Base-by-base conservation (phyloP, 2,329 filamentous ascomycete species). In the Ophiostoma sp. region DNA sequence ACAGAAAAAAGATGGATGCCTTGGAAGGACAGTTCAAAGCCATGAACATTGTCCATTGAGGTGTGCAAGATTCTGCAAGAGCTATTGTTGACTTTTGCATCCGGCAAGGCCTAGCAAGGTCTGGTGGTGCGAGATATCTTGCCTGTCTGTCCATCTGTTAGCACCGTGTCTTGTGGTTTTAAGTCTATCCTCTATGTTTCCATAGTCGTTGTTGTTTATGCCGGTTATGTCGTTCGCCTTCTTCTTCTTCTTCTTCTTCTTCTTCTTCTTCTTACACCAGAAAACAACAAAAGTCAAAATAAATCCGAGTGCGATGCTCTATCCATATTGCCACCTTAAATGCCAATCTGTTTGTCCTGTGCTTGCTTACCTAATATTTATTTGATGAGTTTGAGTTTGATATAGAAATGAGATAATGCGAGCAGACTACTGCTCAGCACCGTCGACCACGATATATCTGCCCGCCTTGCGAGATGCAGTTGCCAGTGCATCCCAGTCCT, bases 381-480 rank as follows among this genome's bases (percentile, higher is more conserved):
- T 48, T 2, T n/a, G 44, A 48, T 48, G 44, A 48, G 44, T 48
- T 48, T 2, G 17, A n/a, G 4, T 4, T 41, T 2, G 39, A 41
- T 41, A 41, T 1, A 41, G 11, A 39, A 6, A 8, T 44, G 15
- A 44, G 1, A 39, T 27, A 20, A 67, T 36, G 13, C 15, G n/a
- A 8, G 8, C 3, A 23, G 20, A 15, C 27, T 69, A 71, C 36
- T 72, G 33, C 33, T 69, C 69, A 6, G 35, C 67, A 17, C 85
- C 89, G 73, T 92, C 86, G 1, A 95, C 92, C 8, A 94, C 87
- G 74, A 96, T 94, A 76, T 89, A 96, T 73, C 84, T 86, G 17
- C 91, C 91, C 4, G 85, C 85, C 69, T 83, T 92, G 75, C 85
- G 87, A 20, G 85, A 82, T 0, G 92, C 91, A 69, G 85, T 85